Evolutionary conservation across 331 rosid genomes (phyloP).

Genomic region (Quercus phellos): DNA sequence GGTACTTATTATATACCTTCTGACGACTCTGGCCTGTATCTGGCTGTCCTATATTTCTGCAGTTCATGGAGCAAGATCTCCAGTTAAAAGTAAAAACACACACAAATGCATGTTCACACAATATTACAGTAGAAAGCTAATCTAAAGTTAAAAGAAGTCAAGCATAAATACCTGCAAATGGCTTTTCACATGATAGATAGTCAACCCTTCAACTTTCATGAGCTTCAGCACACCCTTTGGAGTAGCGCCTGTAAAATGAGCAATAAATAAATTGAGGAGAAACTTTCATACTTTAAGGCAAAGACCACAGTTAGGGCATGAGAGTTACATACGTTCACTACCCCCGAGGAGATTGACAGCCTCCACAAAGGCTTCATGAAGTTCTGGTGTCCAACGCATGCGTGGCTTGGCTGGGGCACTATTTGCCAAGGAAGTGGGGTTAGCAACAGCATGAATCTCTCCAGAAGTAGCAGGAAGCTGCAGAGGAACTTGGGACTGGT

Average conservation of each 20-base stretch:
- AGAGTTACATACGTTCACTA: slow-evolving; percentile 76
- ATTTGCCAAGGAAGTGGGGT: slow-evolving; percentile 57
- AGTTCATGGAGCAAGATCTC: slow-evolving; percentile 33
- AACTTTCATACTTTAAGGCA: slow-evolving; percentile 24
- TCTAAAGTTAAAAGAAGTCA: slow-evolving; percentile 13
- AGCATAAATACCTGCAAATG: slow-evolving; percentile 72
- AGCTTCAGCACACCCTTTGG: slow-evolving; percentile 97
- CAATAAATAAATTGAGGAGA: slow-evolving; percentile 6
- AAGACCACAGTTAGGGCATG: slow-evolving; percentile 9
- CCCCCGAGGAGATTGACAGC: slow-evolving; percentile 97
- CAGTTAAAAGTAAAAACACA: slow-evolving; percentile 24
- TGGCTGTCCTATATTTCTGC: slow-evolving; percentile 99
- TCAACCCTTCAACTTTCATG: slow-evolving; percentile 92
- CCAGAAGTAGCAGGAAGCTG: slow-evolving; percentile 52
- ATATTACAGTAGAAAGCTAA: slow-evolving; percentile 10
- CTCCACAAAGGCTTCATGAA: slow-evolving; percentile 96
- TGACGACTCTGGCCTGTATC: slow-evolving; percentile 88
- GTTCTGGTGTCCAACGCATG: slow-evolving; percentile 99
- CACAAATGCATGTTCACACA: background rate
- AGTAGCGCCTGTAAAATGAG: slow-evolving; percentile 69
- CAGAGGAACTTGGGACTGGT: slow-evolving; percentile 55
- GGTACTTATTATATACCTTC: slow-evolving; percentile 60
- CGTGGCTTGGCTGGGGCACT: slow-evolving; percentile 68
- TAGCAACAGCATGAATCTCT: slow-evolving; percentile 40
- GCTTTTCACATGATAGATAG: slow-evolving; percentile 98